Base-by-base conservation (phyloP, 2,329 filamentous ascomycete genomes). In the Aureobasidium sp. region DNA sequence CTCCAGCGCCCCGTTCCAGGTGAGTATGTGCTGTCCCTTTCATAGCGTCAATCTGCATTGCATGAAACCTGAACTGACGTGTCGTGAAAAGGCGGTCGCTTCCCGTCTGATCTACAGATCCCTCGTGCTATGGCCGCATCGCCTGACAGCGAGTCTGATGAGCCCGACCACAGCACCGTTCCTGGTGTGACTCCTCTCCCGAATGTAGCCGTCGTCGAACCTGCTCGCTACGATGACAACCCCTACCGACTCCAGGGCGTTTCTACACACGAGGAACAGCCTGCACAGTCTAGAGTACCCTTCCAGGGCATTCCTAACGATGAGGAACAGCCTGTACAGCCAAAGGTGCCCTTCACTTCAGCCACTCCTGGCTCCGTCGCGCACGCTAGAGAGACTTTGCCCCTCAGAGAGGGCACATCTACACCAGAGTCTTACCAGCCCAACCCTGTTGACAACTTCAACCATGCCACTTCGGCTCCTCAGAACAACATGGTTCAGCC, bases 21-120 rank as follows among this genome's bases (percentile, higher is more conserved):
- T 87, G 93, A 73, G 72, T 73, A 72, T 72, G 71, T 72, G 68
- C 68, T 70, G 64, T 67, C 69, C 70, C 66, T 72, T 70, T 67
- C 42, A 62, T 65, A 49, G 62, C 62, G 51, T 67, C 58, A 64
- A 66, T 61, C 57, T 57, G 63, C 37, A 12, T 39, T 39, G 20
- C 5, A n/a, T 11, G 8, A 25, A 34, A 22, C 47, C 4, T 17
- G 37, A 12, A 51, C 58, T 62, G 49, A 63, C 48, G 47, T 41
- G 29, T 42, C 64, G n/a, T 55, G 7, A 37, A 48, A 41, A 73
- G 71, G 72, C 66, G 73, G 93, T 81, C 87, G 92, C 76, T 99
- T 99, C 80, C 93, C 93, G 78, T 95, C 90, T 78, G 92, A 97
- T 81, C 81, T 97, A 70, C 86, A 91, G 79, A 84, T 96, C 74